A percentile compares a stretch with the other conserved stretches of the same genome.
phyloP scores from a whole-genome alignment of 257 asterid species.

The Perilla frutescens region DNA sequence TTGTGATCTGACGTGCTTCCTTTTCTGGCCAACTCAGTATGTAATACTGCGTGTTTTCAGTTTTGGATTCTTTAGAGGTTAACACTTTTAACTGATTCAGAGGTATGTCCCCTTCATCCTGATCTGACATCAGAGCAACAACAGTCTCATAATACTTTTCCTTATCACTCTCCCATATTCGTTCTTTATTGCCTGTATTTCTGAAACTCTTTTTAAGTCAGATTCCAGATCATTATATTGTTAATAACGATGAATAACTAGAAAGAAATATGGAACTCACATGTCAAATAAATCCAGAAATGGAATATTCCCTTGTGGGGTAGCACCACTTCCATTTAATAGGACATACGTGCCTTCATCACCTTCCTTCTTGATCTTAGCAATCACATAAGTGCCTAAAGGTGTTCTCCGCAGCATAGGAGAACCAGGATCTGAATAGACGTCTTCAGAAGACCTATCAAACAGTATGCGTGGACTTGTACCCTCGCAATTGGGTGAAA shows the following conservation, averaged over 20 bases:
- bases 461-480: conserved; percentile 75
- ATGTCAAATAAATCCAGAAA: conserved; percentile 92
- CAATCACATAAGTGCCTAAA: conserved; percentile 89
- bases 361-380: conserved; percentile 75
- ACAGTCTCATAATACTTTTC: conserved; percentile 83
- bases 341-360: conserved; percentile 66
- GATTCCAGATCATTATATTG: conserved; percentile 42
- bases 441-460: conserved; percentile 99
- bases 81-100: conserved; percentile 66
- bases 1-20: conserved; percentile 80
- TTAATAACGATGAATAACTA: conserved; percentile 25
- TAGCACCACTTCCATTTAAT: conserved; percentile 92
- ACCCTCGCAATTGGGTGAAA: conserved; percentile 76
- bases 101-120: conserved; percentile 66
- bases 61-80: conserved; percentile 92
- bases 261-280: conserved; percentile 63
- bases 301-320: conserved; percentile 95
- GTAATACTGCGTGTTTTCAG: conserved; percentile 90
- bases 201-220: conserved; percentile 65
- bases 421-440: conserved; percentile 98
- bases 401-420: conserved; percentile 90
- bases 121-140: conserved; percentile 88
- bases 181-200: conserved; percentile 89
- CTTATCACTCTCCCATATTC: conserved; percentile 97
- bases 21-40: conserved; percentile 88